A percentile compares a stretch with the other conserved stretches of the same genome.
Evolutionary conservation across 2,329 filamentous ascomycete species (phyloP).

Genomic region (Sarocladiaceae sp.): DNA sequence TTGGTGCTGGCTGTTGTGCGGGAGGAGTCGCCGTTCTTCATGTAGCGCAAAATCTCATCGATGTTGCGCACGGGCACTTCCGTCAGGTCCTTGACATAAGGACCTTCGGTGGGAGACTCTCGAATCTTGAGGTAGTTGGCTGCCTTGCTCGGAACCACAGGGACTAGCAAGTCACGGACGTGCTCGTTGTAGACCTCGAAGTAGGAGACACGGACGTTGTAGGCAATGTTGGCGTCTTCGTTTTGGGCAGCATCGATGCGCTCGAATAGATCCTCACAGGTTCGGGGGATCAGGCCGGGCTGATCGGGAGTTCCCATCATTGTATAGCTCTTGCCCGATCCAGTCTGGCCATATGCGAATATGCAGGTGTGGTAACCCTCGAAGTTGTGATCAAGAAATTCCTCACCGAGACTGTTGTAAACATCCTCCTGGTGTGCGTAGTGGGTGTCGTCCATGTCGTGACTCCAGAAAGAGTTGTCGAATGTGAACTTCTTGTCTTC

Average conservation of each 20-base stretch:
- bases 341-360: conserved; percentile 97
- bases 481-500: conserved; percentile 94
- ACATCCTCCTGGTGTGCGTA: conserved; percentile 92
- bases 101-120: conserved; percentile 89
- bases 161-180: conserved; percentile 86
- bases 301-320: conserved; percentile 90
- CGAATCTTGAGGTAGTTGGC: conserved; percentile 96
- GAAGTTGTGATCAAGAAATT: conserved; percentile 98
- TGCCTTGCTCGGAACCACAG: conserved; percentile 63
- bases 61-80: conserved; percentile 89
- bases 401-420: conserved; percentile 89
- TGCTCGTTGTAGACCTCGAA: conserved; percentile 99
- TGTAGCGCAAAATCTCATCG: conserved; percentile 80
- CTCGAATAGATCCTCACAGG: conserved; percentile 93
- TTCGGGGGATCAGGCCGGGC: conserved; percentile 88
- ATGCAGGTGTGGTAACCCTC: conserved; percentile 99
- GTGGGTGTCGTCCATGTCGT: conserved; percentile 71
- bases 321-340: conserved; percentile 96
- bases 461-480: conserved; percentile 98
- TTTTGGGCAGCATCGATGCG: conserved; percentile 75
- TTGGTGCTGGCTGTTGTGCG: conserved; percentile 91
- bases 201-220: conserved; percentile 96
- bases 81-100: conserved; percentile 94
- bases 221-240: conserved; percentile 87
- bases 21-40: conserved; percentile 84